phyloP scores from a whole-genome alignment of 75 land plant species.

The Ceratopteris richardii region DNA sequence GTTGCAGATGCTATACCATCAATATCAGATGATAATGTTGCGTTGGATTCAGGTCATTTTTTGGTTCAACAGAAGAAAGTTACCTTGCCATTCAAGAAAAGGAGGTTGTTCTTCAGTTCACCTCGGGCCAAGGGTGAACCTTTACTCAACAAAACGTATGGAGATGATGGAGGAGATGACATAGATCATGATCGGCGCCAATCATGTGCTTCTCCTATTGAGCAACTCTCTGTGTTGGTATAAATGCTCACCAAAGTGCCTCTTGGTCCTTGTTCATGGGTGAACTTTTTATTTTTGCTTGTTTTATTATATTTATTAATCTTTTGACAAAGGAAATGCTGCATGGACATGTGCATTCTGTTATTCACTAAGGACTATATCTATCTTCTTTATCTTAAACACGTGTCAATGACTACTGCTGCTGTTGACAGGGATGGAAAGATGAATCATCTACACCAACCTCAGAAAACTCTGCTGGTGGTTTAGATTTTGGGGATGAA shows the following conservation, averaged over 20 bases:
- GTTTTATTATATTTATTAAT: too few species aligned
- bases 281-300: too few species aligned
- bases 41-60: constrained; percentile 25
- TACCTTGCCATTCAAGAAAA: constrained; percentile 71
- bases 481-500: constrained; percentile 81
- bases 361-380: too few species aligned
- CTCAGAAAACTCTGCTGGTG: constrained; percentile 2
- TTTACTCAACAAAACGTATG: constrained; percentile 68
- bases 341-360: too few species aligned
- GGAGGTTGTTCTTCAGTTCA: constrained; percentile 64
- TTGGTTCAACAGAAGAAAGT: constrained; percentile 36
- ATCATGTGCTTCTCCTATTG: constrained; percentile 46
- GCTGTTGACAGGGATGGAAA: constrained; percentile 5
- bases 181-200: constrained; percentile 90
- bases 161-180: constrained; percentile 95
- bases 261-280: too few species aligned
- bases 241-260: not conserved
- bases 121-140: constrained; percentile 76
- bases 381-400: not conserved
- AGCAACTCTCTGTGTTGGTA: constrained; percentile 16
- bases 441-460: constrained; percentile 1
- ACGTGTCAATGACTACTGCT: too few species aligned
- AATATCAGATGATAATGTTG: constrained; percentile 23
- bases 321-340: too few species aligned
- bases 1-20: constrained; percentile 34